These are phyloP conservation scores for Fusarium sterilihyphosum DNA, from an alignment of 2,329 filamentous ascomycete genomes.

Conservation along the genomic window DNA sequence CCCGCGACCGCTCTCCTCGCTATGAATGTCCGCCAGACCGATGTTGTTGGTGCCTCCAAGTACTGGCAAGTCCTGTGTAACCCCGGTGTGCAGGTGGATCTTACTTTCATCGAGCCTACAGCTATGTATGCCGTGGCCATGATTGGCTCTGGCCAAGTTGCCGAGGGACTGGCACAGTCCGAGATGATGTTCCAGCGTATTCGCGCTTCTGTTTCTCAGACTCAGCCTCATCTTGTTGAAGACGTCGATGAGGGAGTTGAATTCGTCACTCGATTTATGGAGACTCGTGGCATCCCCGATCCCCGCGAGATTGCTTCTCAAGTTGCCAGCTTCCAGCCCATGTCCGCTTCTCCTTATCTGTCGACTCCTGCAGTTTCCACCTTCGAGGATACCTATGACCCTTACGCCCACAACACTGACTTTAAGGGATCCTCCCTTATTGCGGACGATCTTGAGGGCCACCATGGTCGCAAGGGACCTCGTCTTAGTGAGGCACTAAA, in stretches of 20 bases:
- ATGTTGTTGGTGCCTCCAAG: constrained; percentile 78
- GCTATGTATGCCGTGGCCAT: constrained; percentile 91
- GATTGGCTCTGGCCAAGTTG: constrained; percentile 84
- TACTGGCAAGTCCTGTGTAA: constrained; percentile 82
- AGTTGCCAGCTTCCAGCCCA: constrained; percentile 55
- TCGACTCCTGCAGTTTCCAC: constrained; percentile 67
- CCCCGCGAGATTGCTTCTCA: constrained; percentile 63
- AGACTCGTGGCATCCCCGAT: constrained; percentile 63
- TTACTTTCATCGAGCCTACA: constrained; percentile 83
- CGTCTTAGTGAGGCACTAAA: constrained; percentile 82
- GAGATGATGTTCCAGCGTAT: constrained; percentile 90
- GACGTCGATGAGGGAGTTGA: constrained; percentile 90
- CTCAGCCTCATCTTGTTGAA: constrained; percentile 69
- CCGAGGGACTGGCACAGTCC: constrained; percentile 81
- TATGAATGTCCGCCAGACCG: constrained; percentile 83
- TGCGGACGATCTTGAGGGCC: constrained; percentile 87
- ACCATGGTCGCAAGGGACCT: constrained; percentile 75
- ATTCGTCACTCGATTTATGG: constrained; percentile 70
- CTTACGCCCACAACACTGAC: constrained; percentile 89
- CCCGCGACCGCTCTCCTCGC: constrained; percentile 86
- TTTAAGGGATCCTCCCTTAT: constrained; percentile 93
- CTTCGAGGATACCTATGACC: constrained; percentile 87
- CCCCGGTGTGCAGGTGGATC: constrained; percentile 67
- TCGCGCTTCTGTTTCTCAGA: constrained; percentile 65
- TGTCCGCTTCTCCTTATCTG: constrained; percentile 59